phyloP scores from a whole-genome alignment of 352 stramenopile species.

The Pythium insidiosum region DNA sequence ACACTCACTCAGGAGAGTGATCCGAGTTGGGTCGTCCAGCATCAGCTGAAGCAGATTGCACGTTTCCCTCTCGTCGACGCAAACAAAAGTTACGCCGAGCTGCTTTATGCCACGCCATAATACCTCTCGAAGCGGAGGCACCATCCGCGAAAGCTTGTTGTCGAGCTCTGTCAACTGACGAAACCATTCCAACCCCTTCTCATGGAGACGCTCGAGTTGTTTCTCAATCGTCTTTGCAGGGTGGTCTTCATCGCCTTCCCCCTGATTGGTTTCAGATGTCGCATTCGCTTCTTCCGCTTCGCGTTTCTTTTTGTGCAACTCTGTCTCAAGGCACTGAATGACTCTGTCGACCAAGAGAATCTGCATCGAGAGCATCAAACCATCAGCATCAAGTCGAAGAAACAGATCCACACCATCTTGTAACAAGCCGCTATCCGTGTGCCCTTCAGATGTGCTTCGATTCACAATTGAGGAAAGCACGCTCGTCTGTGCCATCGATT shows the following conservation, averaged over 20 bases:
- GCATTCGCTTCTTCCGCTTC: not conserved
- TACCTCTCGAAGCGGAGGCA: conserved; percentile 75
- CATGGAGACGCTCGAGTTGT: conserved; percentile 36
- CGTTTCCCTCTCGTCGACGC: conserved; percentile 74
- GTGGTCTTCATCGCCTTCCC: too few relatives aligned
- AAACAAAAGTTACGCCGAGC: conserved; percentile 70
- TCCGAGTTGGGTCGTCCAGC: conserved; percentile 75
- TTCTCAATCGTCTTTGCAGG: conserved; percentile 11
- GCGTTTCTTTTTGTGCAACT: conserved; percentile 14
- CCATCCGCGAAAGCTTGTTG: conserved; percentile 71
- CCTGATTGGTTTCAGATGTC: too few relatives aligned
- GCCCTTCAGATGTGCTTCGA: too few relatives aligned
- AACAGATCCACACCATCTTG: conserved; percentile 43
- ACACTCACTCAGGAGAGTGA: conserved; percentile 74
- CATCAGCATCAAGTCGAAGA: conserved; percentile 54
- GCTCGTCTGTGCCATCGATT: conserved; percentile 50
- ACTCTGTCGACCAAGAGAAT: conserved; percentile 80
- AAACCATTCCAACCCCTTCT: conserved; percentile 81
- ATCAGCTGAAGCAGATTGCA: conserved; percentile 76
- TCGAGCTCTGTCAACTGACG: conserved; percentile 68
- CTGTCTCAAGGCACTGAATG: conserved; percentile 43
- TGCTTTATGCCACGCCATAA: conserved; percentile 81
- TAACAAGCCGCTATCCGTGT: conserved; percentile 7
- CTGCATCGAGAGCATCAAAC: conserved; percentile 65
- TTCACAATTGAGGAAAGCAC: too few relatives aligned